phyloP scores from a whole-genome alignment of 1,284 basidiomycete genomes.

The Irpex lacteus region DNA sequence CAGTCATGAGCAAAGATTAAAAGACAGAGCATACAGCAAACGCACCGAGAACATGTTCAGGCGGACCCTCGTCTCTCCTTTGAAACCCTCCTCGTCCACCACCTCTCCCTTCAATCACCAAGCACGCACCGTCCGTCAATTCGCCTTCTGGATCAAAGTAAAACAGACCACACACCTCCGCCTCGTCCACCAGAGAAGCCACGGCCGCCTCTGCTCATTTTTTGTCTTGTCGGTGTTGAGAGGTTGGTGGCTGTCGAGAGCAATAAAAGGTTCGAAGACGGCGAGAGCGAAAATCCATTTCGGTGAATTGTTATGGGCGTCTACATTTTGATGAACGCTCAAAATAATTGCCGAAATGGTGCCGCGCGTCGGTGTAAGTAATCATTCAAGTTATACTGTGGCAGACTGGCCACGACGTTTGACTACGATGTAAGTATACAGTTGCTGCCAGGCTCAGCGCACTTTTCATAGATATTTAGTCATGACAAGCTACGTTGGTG shows the following conservation, averaged over 20 bases:
- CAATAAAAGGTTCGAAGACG: neutral
- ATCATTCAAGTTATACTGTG: no score
- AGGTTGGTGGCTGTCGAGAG: neutral
- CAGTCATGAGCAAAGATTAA: neutral
- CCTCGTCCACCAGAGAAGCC: slow-evolving; percentile 13
- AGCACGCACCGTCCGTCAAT: slow-evolving; percentile 1
- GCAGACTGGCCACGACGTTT: no score
- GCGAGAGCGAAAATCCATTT: neutral
- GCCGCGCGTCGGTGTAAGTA: no score
- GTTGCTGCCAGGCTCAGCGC: no score
- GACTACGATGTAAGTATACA: no score
- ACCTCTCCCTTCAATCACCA: slow-evolving; percentile 15
- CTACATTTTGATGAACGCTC: neutral
- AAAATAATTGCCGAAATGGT: no score
- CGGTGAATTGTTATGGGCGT: neutral
- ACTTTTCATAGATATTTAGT: no score
- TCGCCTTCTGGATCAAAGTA: neutral
- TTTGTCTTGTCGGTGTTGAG: neutral
- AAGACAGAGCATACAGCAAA: neutral
- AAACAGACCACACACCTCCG: neutral
- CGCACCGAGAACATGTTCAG: slow-evolving; percentile 78
- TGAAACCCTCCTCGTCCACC: slow-evolving; percentile 46
- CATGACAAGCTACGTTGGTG: no score
- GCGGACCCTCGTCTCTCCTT: slow-evolving; percentile 77
- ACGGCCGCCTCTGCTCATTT: slow-evolving; percentile 15